Conservation (phyloP, 2,329 filamentous ascomycete genomes). For the Hymenotorrendiella dingleyae region DNA sequence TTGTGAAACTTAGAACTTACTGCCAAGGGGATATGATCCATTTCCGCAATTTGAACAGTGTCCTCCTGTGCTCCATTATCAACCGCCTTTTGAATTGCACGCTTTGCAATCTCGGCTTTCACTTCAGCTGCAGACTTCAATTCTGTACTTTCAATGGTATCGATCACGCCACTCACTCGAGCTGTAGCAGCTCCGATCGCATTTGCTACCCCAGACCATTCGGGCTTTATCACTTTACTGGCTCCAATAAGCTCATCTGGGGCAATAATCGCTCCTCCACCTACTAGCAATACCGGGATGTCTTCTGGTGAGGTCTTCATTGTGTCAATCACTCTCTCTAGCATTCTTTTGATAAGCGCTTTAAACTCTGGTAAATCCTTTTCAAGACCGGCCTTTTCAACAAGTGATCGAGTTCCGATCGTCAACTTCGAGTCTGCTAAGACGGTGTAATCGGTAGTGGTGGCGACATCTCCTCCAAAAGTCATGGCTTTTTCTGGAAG, state of each 20-base stretch:
- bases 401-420: slow-evolving; percentile 11
- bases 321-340: slow-evolving; percentile 46
- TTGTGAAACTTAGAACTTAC: not conserved
- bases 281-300: slow-evolving; percentile 49
- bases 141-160: slow-evolving; percentile 28
- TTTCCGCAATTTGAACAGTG: slow-evolving; percentile 39
- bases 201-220: slow-evolving; percentile 49
- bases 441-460: slow-evolving; percentile 46
- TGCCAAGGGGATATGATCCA: slow-evolving; percentile 34
- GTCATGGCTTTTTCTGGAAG: slow-evolving; percentile 42
- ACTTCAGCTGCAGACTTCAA: slow-evolving; percentile 34
- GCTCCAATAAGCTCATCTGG: slow-evolving; percentile 40
- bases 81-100: slow-evolving; percentile 26
- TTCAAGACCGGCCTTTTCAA: slow-evolving; percentile 12
- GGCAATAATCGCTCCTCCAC: slow-evolving; percentile 47
- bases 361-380: slow-evolving; percentile 16
- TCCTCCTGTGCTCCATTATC: slow-evolving; percentile 21
- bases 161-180: slow-evolving; percentile 21
- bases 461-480: slow-evolving; percentile 47
- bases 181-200: slow-evolving; percentile 50
- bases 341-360: slow-evolving; percentile 32
- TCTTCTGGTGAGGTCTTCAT: slow-evolving; percentile 50
- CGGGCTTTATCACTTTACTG: slow-evolving; percentile 42
- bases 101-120: slow-evolving; percentile 35
- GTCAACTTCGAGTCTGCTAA: slow-evolving; percentile 17